Evolutionary conservation across 257 asterid species (phyloP).

Genomic region (Verbena officinalis): DNA sequence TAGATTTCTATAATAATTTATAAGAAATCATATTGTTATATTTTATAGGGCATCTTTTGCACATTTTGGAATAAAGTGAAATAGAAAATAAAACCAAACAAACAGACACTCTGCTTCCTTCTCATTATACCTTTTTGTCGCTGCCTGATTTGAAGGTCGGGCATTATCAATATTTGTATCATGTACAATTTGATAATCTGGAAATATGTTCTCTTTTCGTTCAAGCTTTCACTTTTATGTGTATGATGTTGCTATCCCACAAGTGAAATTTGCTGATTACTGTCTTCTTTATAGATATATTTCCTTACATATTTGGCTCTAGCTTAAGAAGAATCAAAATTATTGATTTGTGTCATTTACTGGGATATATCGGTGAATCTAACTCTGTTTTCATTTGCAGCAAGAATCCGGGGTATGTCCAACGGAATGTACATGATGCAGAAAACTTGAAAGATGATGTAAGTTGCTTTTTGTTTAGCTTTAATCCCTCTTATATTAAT

Average conservation of each 20-base stretch:
- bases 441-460: constrained; percentile 88
- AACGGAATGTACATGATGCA: constrained; percentile 58
- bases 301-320: neutral
- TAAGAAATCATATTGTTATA: no score
- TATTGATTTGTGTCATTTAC: constrained; percentile 17
- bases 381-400: constrained; percentile 48
- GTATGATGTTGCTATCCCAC: neutral
- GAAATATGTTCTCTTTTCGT: neutral
- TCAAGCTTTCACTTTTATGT: constrained; percentile 12
- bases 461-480: constrained; percentile 36
- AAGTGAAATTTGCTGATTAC: constrained; percentile 9
- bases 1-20: no score
- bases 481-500: neutral
- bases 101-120: no score
- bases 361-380: constrained; percentile 21
- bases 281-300: constrained; percentile 1
- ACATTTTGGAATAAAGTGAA: no score
- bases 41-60: no score
- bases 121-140: no score
- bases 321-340: no score
- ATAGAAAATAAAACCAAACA: no score
- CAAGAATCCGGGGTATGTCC: constrained; percentile 94
- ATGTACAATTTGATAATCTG: no score
- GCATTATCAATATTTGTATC: no score
- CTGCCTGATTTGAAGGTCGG: no score